These are phyloP conservation scores for Neurospora sp. DNA, from an alignment of 495 filamentous ascomycete species.

Conservation along the genomic window DNA sequence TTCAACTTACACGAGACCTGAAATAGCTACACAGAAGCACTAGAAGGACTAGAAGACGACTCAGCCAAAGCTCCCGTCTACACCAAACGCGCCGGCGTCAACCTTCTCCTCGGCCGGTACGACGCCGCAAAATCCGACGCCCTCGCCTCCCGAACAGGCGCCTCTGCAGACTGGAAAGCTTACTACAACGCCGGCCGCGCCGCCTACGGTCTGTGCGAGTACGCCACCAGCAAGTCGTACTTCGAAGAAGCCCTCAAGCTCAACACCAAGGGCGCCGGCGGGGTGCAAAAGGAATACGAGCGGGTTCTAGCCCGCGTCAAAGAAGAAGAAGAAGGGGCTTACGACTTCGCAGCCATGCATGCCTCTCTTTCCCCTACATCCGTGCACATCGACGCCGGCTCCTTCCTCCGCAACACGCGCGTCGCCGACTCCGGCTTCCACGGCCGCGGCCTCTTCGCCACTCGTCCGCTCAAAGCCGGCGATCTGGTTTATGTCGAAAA, in stretches of 20 bases:
- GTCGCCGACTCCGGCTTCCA: conserved; percentile 11
- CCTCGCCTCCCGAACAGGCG: conserved; percentile 18
- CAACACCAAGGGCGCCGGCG: conserved; percentile 18
- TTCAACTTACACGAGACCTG: background rate
- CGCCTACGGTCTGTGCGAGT: conserved; percentile 37
- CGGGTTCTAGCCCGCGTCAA: conserved; percentile 22
- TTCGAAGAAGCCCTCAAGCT: conserved; percentile 24
- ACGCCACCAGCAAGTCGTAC: conserved; percentile 13
- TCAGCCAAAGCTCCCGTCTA: conserved; percentile 14
- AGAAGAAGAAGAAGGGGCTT: conserved; percentile 25
- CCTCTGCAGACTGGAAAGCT: conserved; percentile 32
- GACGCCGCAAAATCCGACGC: conserved; percentile 39
- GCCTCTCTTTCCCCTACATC: conserved; percentile 17
- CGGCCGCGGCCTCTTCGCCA: conserved; percentile 43
- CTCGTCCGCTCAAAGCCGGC: conserved; percentile 35
- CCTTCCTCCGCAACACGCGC: conserved; percentile 24
- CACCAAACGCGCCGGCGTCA: conserved; percentile 39
- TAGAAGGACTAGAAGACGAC: conserved; percentile 12
- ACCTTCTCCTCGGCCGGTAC: conserved; percentile 33
- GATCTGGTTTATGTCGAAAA: conserved; percentile 47
- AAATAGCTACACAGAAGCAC: conserved; percentile 24
- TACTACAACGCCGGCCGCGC: conserved; percentile 39
- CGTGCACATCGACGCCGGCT: conserved; percentile 34
- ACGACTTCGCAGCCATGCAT: conserved; percentile 34
- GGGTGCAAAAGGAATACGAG: conserved; percentile 22